Evolutionary conservation across 2,329 filamentous ascomycete genomes (phyloP).

Genomic region (Fusarium sp.): DNA sequence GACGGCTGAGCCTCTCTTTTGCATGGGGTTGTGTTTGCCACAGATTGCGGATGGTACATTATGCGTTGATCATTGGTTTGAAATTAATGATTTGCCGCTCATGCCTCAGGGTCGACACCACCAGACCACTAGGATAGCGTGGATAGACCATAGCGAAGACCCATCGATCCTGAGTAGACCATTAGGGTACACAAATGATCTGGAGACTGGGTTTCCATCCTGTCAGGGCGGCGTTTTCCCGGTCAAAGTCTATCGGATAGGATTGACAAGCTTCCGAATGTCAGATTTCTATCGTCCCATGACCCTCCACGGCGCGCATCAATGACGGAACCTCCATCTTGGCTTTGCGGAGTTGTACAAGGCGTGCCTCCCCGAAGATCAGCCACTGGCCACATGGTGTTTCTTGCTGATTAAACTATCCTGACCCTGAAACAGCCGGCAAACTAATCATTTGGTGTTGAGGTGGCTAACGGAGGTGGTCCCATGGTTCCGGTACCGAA

Average conservation of each 20-base stretch:
- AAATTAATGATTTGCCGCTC: not conserved
- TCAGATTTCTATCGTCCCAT: not conserved
- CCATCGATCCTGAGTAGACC: not conserved
- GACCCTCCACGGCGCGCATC: not conserved
- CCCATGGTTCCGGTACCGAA: not conserved
- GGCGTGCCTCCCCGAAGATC: no score
- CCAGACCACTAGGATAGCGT: no score
- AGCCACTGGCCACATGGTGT: not conserved
- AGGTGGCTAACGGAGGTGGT: not conserved
- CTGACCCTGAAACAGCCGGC: not conserved
- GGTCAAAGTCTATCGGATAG: not conserved
- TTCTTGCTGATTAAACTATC: not conserved
- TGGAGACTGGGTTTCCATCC: not conserved
- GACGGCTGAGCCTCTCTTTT: not conserved
- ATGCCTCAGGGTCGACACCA: not conserved
- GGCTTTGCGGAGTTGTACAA: not conserved
- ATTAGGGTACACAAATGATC: not conserved
- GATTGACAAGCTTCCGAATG: not conserved
- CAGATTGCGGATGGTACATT: not conserved
- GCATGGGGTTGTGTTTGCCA: not conserved
- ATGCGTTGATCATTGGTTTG: not conserved
- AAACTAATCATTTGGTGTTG: not conserved
- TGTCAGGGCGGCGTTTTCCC: not conserved
- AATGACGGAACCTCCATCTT: not conserved
- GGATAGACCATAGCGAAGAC: no score